phyloP scores from a whole-genome alignment of 352 stramenopile species.

The Bremia lactucae region DNA sequence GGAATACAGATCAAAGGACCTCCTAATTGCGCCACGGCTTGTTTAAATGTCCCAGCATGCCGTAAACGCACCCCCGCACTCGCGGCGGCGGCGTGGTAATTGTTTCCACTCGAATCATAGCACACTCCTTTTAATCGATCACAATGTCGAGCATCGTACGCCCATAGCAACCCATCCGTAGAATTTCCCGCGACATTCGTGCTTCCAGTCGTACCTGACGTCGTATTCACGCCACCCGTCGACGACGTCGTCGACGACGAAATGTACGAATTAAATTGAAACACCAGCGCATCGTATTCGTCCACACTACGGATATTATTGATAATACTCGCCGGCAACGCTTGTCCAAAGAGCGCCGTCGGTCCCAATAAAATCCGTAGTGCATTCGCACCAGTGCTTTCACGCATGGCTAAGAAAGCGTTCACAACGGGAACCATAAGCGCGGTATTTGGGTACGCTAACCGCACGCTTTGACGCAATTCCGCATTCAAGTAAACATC shows the following conservation, averaged over 20 bases:
- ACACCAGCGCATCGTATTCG: constrained; percentile 62
- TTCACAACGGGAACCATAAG: constrained; percentile 70
- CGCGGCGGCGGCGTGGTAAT: constrained; percentile 46
- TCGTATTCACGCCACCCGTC: constrained; percentile 17
- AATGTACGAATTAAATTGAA: constrained; percentile 74
- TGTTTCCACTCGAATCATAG: constrained; percentile 61
- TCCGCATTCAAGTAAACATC: constrained; percentile 75
- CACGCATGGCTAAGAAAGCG: constrained; percentile 65
- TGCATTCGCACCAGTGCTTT: constrained; percentile 51
- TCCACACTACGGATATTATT: constrained; percentile 56
- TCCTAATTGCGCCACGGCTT: constrained; percentile 52
- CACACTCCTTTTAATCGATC: constrained; percentile 49
- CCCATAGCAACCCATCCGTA: constrained; percentile 46
- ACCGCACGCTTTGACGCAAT: constrained; percentile 54
- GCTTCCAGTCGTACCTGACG: constrained; percentile 13
- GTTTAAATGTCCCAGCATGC: constrained; percentile 59
- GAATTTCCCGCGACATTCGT: constrained; percentile 21
- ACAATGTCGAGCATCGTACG: constrained; percentile 56
- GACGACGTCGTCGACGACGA: constrained; percentile 54
- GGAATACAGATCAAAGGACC: constrained; percentile 53
- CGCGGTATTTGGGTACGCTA: constrained; percentile 71
- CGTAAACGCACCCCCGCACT: constrained; percentile 49
- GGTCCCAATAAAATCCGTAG: constrained; percentile 54
- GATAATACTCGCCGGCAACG: constrained; percentile 46
- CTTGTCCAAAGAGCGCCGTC: constrained; percentile 48